phyloP scores from a whole-genome alignment of 1,284 basidiomycete genomes.

The Ustilago sp. region DNA sequence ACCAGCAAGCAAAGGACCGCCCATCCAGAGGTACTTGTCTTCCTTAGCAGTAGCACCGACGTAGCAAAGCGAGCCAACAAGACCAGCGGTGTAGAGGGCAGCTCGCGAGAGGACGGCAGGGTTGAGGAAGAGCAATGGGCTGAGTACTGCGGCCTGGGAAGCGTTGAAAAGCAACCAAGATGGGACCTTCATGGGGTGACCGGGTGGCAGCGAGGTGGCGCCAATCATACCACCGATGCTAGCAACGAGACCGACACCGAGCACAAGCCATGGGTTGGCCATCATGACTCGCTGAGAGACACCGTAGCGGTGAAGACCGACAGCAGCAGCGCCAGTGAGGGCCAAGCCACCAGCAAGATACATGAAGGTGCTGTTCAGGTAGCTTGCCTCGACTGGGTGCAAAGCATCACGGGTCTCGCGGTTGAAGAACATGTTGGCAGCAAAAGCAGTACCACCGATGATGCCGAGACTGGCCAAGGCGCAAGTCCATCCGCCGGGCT shows the following conservation, averaged over 20 bases:
- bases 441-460: slow-evolving; percentile 65
- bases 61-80: slow-evolving; percentile 83
- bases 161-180: slow-evolving; percentile 78
- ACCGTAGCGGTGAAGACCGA: slow-evolving; percentile 81
- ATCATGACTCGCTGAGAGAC: slow-evolving; percentile 83
- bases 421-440: slow-evolving; percentile 67
- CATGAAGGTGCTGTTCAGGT: slow-evolving; percentile 84
- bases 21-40: slow-evolving; percentile 86
- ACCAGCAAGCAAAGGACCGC: slow-evolving; percentile 75
- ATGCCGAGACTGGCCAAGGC: slow-evolving; percentile 62
- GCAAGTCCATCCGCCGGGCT: slow-evolving; percentile 62
- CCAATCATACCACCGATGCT: slow-evolving; percentile 71
- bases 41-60: slow-evolving; percentile 88
- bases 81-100: slow-evolving; percentile 86
- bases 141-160: slow-evolving; percentile 81
- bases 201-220: slow-evolving; percentile 65
- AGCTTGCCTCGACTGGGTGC: slow-evolving; percentile 63
- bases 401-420: slow-evolving; percentile 63
- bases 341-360: slow-evolving; percentile 85
- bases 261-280: slow-evolving; percentile 84
- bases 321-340: slow-evolving; percentile 81
- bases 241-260: slow-evolving; percentile 79
- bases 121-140: slow-evolving; percentile 80
- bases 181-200: slow-evolving; percentile 68
- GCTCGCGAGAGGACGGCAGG: slow-evolving; percentile 89